Evolutionary conservation across 768 basidiomycete genomes (phyloP), one percentile per base, ranked within the genome.

Genomic region (Lyophyllum decastes): DNA sequence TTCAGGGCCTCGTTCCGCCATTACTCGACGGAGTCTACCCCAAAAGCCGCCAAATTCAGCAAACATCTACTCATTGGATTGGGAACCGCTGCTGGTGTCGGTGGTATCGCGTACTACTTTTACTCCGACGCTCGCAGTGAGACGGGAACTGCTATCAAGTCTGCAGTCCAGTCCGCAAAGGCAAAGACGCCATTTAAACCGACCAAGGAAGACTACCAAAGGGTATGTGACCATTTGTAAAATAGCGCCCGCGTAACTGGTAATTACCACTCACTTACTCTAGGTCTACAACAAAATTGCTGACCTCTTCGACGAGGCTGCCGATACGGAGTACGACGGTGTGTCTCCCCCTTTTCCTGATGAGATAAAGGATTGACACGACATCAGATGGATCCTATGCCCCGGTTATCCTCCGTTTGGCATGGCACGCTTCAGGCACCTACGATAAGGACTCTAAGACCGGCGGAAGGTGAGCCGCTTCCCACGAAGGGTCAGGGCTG

Each of bases 341-440:
- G 53, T 19, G 53, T 60, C 45, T 43, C 30, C 40, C 38, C 30
- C 59, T 66, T 56, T 66, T 38, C 41, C 48, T 54, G 27, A 41
- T 59, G 6, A 56, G 53, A 44, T 46, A 47, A 38, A 24, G 40
- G 34, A 54, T 50, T 56, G 35, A 48, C 55, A 51, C 47, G 48
- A 46, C 49, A 55, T 53, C 63, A 94, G 92, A 95, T 68, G 94
- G 94, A 21, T 94, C 92, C 3, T 95, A 88, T 62, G 94, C 87
- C 14, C 94, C 95, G 41, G 85, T 96, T 52, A 67, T 95, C 57
- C 79, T 97, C 54, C 92, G 95, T 66, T 85, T 97, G 51, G 95
- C 94, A 19, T 97, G 95, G 95, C 95, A 97, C 73, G 67, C 87
- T n/a, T 89, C 92, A 40, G 95, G 95, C 50, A 97, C 95, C 1